Evolutionary conservation across 164 flowering plant genomes (phyloP).

Genomic region (Tetrastigma voinierianum): DNA sequence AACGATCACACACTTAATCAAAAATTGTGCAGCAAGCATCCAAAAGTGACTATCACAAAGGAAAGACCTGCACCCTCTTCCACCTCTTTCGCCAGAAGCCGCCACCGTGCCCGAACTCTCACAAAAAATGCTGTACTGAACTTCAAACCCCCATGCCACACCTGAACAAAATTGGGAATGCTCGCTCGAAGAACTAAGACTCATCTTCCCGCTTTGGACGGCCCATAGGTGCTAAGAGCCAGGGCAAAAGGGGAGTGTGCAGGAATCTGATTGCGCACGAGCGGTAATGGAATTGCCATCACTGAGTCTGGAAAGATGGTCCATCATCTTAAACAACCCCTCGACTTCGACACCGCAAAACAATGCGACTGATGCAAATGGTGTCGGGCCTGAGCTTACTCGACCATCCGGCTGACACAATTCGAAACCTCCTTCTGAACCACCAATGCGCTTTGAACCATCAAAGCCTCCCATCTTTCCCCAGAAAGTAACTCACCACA

Average conservation of each 20-base stretch:
- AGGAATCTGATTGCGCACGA: too few species aligned
- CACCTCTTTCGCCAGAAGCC: constrained; percentile 52
- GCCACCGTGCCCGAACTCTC: constrained; percentile 54
- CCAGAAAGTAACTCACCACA: constrained; percentile 34
- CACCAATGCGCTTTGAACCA: constrained; percentile 75
- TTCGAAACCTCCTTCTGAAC: constrained; percentile 74
- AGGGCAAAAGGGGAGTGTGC: constrained; percentile 65
- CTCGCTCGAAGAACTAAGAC: constrained; percentile 26
- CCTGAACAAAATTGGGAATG: constrained; percentile 52
- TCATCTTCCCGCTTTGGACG: constrained; percentile 14
- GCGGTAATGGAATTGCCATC: constrained; percentile 45
- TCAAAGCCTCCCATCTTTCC: constrained; percentile 44
- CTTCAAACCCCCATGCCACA: constrained; percentile 45
- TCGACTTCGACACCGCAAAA: constrained; percentile 46
- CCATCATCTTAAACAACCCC: constrained; percentile 60
- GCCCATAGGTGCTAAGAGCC: constrained; percentile 62
- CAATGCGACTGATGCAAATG: constrained; percentile 45
- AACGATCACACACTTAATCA: constrained; percentile 50
- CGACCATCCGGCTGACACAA: constrained; percentile 90
- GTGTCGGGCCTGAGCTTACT: constrained; percentile 35
- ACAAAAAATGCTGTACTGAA: constrained; percentile 49
- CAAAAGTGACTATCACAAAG: constrained; percentile 53
- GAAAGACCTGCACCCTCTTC: constrained; percentile 49
- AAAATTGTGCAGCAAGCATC: constrained; percentile 79
- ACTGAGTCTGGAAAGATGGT: constrained; percentile 24